These are phyloP conservation scores for Candida sp. DNA, from an alignment of 1,139 yeast genomes.

Conservation along the genomic window DNA sequence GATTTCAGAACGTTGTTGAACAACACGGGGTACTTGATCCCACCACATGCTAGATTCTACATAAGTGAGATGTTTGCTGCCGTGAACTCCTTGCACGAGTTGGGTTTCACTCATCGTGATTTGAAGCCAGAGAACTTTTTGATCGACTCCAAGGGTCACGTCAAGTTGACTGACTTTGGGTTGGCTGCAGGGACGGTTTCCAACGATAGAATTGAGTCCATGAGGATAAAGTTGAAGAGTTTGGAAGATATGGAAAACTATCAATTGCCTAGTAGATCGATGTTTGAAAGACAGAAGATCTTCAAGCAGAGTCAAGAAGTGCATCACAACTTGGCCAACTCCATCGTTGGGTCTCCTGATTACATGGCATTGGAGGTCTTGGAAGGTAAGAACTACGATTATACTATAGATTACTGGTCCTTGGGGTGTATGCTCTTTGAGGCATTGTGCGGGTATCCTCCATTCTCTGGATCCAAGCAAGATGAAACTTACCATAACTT, in stretches of 20 bases:
- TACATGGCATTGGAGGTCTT: conserved; percentile 99
- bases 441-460: conserved; percentile 93
- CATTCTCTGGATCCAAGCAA: conserved; percentile 91
- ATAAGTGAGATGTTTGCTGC: conserved; percentile 97
- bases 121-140: conserved; percentile 97
- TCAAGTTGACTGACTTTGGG: conserved; percentile 97
- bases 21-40: conserved; percentile 90
- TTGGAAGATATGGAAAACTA: conserved; percentile 69
- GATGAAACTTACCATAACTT: conserved; percentile 96
- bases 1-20: conserved; percentile 95
- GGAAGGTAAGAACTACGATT: conserved; percentile 93
- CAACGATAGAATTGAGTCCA: conserved; percentile 90
- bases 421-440: conserved; percentile 96
- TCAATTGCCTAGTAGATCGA: conserved; percentile 75
- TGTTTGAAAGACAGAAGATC: conserved; percentile 84
- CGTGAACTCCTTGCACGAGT: conserved; percentile 89
- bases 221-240: conserved; percentile 83
- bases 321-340: conserved; percentile 84
- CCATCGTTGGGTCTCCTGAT: conserved; percentile 98
- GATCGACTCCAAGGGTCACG: conserved; percentile 94
- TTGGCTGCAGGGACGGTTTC: conserved; percentile 97
- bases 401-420: conserved; percentile 99
- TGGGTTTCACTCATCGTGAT: conserved; percentile 97
- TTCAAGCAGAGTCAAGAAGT: conserved; percentile 74
- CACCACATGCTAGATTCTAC: conserved; percentile 96